These are phyloP conservation scores for Plasmodium relictum DNA, from an alignment of 169 alveolate species.

Conservation along the genomic window DNA sequence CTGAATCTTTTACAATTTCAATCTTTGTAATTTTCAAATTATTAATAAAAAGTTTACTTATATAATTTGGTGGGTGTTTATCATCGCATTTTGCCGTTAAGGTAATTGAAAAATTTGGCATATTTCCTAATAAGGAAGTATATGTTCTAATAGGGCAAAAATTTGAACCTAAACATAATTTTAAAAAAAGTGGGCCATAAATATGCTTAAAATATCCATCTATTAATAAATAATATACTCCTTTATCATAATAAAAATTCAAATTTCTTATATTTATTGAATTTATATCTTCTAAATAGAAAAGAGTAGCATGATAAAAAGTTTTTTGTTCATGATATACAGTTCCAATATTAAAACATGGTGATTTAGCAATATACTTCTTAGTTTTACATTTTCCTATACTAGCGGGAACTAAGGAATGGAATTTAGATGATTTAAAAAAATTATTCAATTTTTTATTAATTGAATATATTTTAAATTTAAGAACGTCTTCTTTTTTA, in stretches of 20 bases:
- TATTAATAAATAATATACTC: conserved; percentile 30
- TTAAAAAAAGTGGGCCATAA: conserved; percentile 59
- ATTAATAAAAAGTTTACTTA: conserved; percentile 20
- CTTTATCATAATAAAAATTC: conserved; percentile 49
- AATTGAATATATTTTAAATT: conserved; percentile 32
- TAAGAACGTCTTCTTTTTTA: conserved; percentile 17
- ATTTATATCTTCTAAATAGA: conserved; percentile 56
- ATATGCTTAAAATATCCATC: conserved; percentile 61
- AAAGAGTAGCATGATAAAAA: conserved; percentile 73
- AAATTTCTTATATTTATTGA: conserved; percentile 29
- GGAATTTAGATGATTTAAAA: conserved; percentile 46
- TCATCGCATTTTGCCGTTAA: conserved; percentile 46
- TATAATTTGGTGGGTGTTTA: conserved; percentile 24
- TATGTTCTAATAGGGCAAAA: conserved; percentile 75
- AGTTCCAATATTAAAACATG: conserved; percentile 63
- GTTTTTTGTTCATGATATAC: conserved; percentile 73
- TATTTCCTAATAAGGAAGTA: conserved; percentile 50
- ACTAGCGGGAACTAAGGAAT: conserved; percentile 37
- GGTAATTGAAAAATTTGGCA: conserved; percentile 54
- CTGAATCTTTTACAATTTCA: conserved; percentile 48
- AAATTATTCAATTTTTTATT: conserved; percentile 36
- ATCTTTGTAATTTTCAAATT: conserved; percentile 58
- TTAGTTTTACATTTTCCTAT: conserved; percentile 67
- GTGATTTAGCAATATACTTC: conserved; percentile 59
- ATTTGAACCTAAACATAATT: conserved; percentile 52